Conservation (phyloP, 2,329 filamentous ascomycete species). For the Magnaporthiopsis poae region DNA sequence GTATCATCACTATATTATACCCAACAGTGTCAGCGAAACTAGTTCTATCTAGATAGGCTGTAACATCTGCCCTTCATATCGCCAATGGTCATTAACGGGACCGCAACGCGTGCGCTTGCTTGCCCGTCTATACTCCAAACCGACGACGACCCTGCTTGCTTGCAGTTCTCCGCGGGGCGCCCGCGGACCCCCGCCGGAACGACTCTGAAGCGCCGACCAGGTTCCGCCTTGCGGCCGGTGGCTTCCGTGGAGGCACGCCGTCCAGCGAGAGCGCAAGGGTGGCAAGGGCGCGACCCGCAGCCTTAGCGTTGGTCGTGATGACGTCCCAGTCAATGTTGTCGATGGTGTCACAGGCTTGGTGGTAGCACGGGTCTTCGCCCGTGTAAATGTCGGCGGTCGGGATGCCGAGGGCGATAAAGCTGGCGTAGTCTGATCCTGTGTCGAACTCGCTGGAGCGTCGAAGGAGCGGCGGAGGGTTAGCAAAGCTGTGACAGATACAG, state of each 20-base stretch:
- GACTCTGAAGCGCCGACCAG: too few relatives aligned
- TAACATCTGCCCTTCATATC: too few relatives aligned
- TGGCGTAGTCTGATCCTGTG: conserved; percentile 49
- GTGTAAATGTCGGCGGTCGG: conserved; percentile 50
- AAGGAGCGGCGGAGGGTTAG: neutral
- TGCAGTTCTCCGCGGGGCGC: too few relatives aligned
- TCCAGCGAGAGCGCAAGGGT: conserved; percentile 16
- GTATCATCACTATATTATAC: too few relatives aligned
- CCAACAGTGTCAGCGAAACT: too few relatives aligned
- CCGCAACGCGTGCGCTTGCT: too few relatives aligned
- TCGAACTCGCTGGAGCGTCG: conserved; percentile 35
- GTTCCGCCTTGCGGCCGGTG: too few relatives aligned
- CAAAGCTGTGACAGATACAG: neutral
- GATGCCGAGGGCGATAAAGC: conserved; percentile 48
- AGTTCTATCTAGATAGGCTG: too few relatives aligned
- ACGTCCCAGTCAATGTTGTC: conserved; percentile 28
- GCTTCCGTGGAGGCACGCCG: conserved; percentile 15
- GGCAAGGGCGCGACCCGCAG: conserved; percentile 41
- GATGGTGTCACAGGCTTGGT: conserved; percentile 29
- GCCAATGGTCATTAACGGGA: too few relatives aligned
- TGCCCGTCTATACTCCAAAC: too few relatives aligned
- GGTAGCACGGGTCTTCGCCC: conserved; percentile 35
- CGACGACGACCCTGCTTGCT: too few relatives aligned
- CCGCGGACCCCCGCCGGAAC: too few relatives aligned
- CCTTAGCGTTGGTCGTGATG: conserved; percentile 24